Percentiles rank a stretch among this genome's conserved stretches.
phyloP scores from a whole-genome alignment of 2,329 filamentous ascomycete genomes.

The Penicillium hesseltinei region DNA sequence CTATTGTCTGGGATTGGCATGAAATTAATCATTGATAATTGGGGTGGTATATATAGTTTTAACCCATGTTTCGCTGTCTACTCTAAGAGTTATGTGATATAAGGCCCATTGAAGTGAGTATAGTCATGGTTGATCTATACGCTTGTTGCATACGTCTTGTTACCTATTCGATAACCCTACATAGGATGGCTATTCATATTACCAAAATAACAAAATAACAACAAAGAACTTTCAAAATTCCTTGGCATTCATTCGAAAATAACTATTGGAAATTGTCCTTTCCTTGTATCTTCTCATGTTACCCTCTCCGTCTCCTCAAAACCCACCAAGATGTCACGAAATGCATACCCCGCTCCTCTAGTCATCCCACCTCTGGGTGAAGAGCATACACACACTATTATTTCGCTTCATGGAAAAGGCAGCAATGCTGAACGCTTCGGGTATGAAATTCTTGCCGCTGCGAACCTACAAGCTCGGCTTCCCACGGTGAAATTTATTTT shows the following conservation, averaged over 20 bases:
- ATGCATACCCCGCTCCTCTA: conserved; percentile 6
- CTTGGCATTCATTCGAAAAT: neutral
- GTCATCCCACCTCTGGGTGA: neutral
- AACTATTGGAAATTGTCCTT: neutral
- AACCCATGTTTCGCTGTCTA: too few relatives aligned
- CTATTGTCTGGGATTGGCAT: neutral
- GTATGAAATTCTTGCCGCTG: conserved; percentile 29
- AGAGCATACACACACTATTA: conserved; percentile 15
- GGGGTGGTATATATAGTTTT: too few relatives aligned
- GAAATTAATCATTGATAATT: neutral
- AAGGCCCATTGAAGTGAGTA: neutral
- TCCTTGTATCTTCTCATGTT: neutral
- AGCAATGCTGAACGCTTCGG: conserved; percentile 48
- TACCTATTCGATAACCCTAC: neutral
- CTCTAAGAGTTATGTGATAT: neutral
- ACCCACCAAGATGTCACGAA: neutral
- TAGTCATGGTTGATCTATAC: neutral
- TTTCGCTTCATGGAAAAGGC: conserved; percentile 12
- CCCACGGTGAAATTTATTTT: conserved; percentile 50
- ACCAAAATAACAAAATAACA: neutral
- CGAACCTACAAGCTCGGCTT: conserved; percentile 13
- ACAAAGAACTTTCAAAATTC: neutral
- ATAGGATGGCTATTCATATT: neutral
- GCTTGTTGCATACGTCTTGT: neutral
- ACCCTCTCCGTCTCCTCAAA: neutral